Percentiles rank a stretch among this genome's conserved stretches.
Evolutionary conservation across 768 basidiomycete genomes (phyloP).

Genomic region (Suillus brevipes): DNA sequence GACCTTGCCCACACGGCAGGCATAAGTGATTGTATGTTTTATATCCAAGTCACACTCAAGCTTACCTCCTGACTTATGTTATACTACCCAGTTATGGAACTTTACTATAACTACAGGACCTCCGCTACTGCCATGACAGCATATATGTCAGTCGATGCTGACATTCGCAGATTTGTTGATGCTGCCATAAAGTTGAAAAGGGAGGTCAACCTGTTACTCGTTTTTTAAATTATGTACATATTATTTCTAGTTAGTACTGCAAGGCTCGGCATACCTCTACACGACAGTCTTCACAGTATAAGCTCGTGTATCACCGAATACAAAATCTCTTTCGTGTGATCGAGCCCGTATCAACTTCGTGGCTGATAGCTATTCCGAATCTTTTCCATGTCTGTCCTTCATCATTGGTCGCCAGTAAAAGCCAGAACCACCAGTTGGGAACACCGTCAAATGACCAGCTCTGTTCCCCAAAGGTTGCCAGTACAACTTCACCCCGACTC

Average conservation of each 20-base stretch:
- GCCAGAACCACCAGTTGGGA: constrained; percentile 3
- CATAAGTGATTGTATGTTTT: too few relatives aligned
- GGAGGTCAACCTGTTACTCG: too few relatives aligned
- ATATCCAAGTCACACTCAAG: too few relatives aligned
- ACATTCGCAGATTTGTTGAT: too few relatives aligned
- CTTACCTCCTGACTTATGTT: too few relatives aligned
- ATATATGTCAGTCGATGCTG: too few relatives aligned
- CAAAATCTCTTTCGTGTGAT: background rate
- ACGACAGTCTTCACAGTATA: background rate
- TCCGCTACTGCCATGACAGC: too few relatives aligned
- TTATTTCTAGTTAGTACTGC: background rate
- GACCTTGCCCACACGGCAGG: too few relatives aligned
- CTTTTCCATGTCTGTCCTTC: background rate
- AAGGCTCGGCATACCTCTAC: background rate
- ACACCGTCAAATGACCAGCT: background rate
- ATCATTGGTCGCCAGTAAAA: background rate
- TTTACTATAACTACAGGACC: too few relatives aligned
- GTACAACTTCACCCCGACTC: background rate
- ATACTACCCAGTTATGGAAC: too few relatives aligned
- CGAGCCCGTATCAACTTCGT: background rate
- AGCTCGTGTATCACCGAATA: background rate
- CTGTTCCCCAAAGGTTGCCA: background rate
- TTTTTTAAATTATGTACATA: background rate
- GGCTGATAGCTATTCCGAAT: constrained; percentile 1
- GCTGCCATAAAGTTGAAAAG: too few relatives aligned